These are phyloP conservation scores for Coemansia biformis DNA, from an alignment of 192 early-diverging fungal genomes.

Conservation along the genomic window DNA sequence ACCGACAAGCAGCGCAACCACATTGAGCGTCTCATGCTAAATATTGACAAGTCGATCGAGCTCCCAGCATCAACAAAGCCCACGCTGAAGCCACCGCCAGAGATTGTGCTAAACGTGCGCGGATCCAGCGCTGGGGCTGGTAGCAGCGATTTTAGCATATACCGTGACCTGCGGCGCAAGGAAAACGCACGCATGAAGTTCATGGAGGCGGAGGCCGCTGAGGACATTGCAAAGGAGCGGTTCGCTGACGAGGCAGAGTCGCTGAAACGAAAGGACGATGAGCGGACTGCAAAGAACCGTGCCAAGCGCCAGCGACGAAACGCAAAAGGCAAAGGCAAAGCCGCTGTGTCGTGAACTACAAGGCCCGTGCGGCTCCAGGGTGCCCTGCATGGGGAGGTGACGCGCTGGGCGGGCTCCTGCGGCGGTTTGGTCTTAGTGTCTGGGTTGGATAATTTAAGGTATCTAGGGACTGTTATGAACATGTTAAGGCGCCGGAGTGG, in stretches of 20 bases:
- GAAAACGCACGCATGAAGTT: slow-evolving; percentile 76
- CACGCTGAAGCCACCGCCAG: slow-evolving; percentile 60
- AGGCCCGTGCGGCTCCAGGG: too few relatives aligned
- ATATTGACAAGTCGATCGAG: slow-evolving; percentile 75
- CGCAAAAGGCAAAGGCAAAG: slow-evolving; percentile 36
- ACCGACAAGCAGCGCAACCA: slow-evolving; percentile 28
- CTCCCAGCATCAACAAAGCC: slow-evolving; percentile 58
- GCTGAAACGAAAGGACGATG: slow-evolving; percentile 64
- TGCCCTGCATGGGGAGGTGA: too few relatives aligned
- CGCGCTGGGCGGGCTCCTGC: too few relatives aligned
- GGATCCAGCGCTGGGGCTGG: slow-evolving; percentile 94
- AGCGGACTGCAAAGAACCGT: slow-evolving; percentile 82
- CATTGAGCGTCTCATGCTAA: slow-evolving; percentile 59
- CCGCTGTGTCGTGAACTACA: too few relatives aligned
- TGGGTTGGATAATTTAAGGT: too few relatives aligned
- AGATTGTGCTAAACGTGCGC: slow-evolving; percentile 83
- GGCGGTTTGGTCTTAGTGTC: too few relatives aligned
- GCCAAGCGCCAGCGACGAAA: slow-evolving; percentile 79
- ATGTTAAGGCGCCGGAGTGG: too few relatives aligned
- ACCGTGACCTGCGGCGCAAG: slow-evolving; percentile 76
- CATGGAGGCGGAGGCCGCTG: slow-evolving; percentile 59
- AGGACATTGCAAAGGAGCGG: slow-evolving; percentile 57
- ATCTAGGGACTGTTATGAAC: too few relatives aligned
- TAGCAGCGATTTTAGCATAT: slow-evolving; percentile 94
- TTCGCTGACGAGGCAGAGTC: slow-evolving; percentile 59